phyloP scores from a whole-genome alignment of 2,329 filamentous ascomycete species.

The Uncinocarpus reesii region DNA sequence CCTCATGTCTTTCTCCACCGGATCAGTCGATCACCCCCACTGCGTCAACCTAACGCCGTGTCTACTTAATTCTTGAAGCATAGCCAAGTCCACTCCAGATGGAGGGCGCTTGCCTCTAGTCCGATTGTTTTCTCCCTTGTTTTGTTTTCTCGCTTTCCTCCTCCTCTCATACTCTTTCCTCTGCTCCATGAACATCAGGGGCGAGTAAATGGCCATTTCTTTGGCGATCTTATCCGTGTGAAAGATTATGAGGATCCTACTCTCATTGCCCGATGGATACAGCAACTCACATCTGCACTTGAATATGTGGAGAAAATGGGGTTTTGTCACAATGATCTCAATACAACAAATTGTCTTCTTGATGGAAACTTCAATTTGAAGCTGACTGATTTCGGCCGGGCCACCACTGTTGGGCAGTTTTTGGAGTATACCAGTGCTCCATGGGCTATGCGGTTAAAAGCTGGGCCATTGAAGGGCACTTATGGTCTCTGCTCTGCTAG shows the following conservation, averaged over 20 bases:
- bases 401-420: slow-evolving; percentile 17
- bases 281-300: slow-evolving; percentile 18
- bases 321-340: slow-evolving; percentile 16
- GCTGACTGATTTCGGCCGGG: slow-evolving; percentile 16
- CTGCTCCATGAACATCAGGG: slow-evolving; percentile 11
- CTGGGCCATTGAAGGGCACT: slow-evolving; percentile 17
- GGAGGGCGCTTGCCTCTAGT: too few relatives aligned
- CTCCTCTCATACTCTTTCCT: too few relatives aligned
- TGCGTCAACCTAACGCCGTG: too few relatives aligned
- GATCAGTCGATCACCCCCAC: too few relatives aligned
- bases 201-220: slow-evolving; percentile 7
- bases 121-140: too few relatives aligned
- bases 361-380: slow-evolving; percentile 16
- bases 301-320: slow-evolving; percentile 19
- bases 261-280: slow-evolving; percentile 18
- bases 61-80: too few relatives aligned
- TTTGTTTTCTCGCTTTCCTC: too few relatives aligned
- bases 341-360: slow-evolving; percentile 16
- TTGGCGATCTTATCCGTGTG: slow-evolving; percentile 14
- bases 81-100: too few relatives aligned
- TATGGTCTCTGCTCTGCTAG: slow-evolving; percentile 19
- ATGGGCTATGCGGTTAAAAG: slow-evolving; percentile 15
- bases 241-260: slow-evolving; percentile 18
- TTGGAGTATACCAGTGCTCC: slow-evolving; percentile 17
- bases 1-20: too few relatives aligned